A percentile compares a stretch with the other conserved stretches of the same genome.
These are phyloP conservation scores for Cicer judaicum DNA, from an alignment of 306 rosid species.

Conservation along the genomic window DNA sequence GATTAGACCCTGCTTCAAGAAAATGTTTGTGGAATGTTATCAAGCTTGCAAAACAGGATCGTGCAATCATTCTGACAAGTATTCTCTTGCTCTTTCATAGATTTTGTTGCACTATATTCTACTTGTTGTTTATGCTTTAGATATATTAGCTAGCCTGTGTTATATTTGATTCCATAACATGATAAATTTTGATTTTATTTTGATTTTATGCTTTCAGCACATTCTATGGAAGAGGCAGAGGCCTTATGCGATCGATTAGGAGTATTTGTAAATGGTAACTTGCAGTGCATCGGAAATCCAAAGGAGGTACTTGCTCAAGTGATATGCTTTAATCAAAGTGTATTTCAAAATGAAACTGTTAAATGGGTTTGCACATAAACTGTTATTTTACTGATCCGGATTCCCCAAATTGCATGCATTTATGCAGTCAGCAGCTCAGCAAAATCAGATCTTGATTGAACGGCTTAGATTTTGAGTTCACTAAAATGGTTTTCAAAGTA, in stretches of 20 bases:
- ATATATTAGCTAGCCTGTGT: constrained; percentile 3
- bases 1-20: constrained; percentile 91
- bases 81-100: constrained; percentile 43
- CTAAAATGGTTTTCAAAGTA: background rate
- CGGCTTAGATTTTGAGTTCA: background rate
- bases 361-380: background rate
- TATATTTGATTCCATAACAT: constrained; percentile 26
- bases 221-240: constrained; percentile 98
- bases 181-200: constrained; percentile 41
- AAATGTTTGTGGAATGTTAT: constrained; percentile 79
- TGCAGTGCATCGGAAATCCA: constrained; percentile 91
- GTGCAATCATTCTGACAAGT: constrained; percentile 93
- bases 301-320: constrained; percentile 64
- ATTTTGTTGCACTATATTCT: constrained; percentile 22
- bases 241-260: constrained; percentile 83
- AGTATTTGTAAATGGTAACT: constrained; percentile 77
- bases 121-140: constrained; percentile 7
- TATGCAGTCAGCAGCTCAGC: background rate
- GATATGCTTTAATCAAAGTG: constrained; percentile 31
- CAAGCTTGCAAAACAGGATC: constrained; percentile 71
- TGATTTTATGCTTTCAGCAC: constrained; percentile 63
- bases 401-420: background rate
- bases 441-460: background rate
- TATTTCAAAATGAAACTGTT: constrained; percentile 27
- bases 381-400: background rate